Conservation (phyloP, 2,329 filamentous ascomycete species). For the Beauveria scarabaeidicola region DNA sequence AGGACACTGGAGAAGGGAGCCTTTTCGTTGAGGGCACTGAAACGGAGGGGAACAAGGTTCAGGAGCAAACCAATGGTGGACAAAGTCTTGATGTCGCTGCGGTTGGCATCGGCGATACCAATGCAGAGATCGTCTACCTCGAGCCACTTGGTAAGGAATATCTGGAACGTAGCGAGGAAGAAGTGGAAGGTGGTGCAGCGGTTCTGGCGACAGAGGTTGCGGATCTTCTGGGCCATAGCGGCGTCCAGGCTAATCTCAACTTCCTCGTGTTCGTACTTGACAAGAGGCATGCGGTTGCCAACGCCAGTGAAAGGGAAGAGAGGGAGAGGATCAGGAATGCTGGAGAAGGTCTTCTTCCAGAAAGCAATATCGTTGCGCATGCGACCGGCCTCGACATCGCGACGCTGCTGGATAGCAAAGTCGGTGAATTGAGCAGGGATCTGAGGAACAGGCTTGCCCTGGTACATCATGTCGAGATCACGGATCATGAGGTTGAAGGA, state of each 20-base stretch:
- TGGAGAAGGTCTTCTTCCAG: conserved; percentile 14
- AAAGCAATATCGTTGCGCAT: conserved; percentile 17
- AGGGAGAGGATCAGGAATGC: conserved; percentile 13
- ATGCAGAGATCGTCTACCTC: conserved; percentile 33
- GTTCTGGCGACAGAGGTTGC: conserved; percentile 13
- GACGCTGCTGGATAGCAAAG: conserved; percentile 26
- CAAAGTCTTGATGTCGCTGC: conserved; percentile 14
- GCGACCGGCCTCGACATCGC: conserved; percentile 17
- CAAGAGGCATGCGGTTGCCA: conserved; percentile 8
- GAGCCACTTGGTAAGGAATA: conserved; percentile 19
- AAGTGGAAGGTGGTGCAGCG: conserved; percentile 34
- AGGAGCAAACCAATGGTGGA: conserved; percentile 33
- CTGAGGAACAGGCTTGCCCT: conserved; percentile 15
- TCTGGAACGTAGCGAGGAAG: conserved; percentile 33
- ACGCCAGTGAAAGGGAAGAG: conserved; percentile 14
- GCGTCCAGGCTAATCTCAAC: conserved; percentile 12
- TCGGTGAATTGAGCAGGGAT: conserved; percentile 27
- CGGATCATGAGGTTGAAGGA: conserved; percentile 34
- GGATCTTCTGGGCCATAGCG: conserved; percentile 11
- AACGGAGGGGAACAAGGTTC: conserved; percentile 35
- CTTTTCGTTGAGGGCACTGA: conserved; percentile 17
- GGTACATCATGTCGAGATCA: conserved; percentile 37
- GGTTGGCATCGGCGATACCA: conserved; percentile 32
- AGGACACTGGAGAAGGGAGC: conserved; percentile 18
- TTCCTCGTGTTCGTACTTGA: conserved; percentile 13